Evolutionary conservation across 805 yeast genomes (phyloP).

Genomic region (Kodamaea kakaduensis): DNA sequence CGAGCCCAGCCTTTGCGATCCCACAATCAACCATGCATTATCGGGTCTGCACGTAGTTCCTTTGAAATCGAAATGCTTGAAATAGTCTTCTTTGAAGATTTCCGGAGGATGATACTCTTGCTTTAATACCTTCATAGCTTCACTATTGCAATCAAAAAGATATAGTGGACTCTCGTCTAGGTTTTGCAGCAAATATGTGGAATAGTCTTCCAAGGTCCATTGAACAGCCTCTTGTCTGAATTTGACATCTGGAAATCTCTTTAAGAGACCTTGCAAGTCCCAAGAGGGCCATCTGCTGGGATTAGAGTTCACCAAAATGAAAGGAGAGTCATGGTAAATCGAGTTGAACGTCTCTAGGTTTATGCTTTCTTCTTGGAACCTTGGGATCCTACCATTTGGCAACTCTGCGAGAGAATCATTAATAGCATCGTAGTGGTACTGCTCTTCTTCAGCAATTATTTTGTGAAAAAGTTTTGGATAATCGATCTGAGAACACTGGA

Average conservation of each 20-base stretch:
- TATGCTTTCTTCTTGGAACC: constrained; percentile 46
- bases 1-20: constrained; percentile 79
- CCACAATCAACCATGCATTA: constrained; percentile 87
- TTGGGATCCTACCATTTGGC: constrained; percentile 46
- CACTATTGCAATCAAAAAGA: constrained; percentile 74
- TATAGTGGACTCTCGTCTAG: constrained; percentile 82
- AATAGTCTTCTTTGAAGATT: constrained; percentile 57
- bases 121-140: constrained; percentile 56
- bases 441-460: constrained; percentile 45
- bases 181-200: constrained; percentile 57
- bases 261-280: constrained; percentile 47
- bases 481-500: constrained; percentile 70
- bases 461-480: constrained; percentile 48
- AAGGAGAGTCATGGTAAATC: constrained; percentile 54
- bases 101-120: constrained; percentile 53
- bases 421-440: constrained; percentile 22
- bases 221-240: constrained; percentile 85
- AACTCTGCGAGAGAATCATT: constrained; percentile 12
- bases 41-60: constrained; percentile 65
- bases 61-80: constrained; percentile 44
- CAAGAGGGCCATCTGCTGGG: constrained; percentile 60
- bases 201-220: constrained; percentile 66
- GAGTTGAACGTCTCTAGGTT: constrained; percentile 43
- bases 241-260: constrained; percentile 52
- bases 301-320: constrained; percentile 44